Percentiles rank a stretch among this genome's conserved stretches.
phyloP scores from a whole-genome alignment of 805 yeast genomes.

The Starmerella potacharoeniae region DNA sequence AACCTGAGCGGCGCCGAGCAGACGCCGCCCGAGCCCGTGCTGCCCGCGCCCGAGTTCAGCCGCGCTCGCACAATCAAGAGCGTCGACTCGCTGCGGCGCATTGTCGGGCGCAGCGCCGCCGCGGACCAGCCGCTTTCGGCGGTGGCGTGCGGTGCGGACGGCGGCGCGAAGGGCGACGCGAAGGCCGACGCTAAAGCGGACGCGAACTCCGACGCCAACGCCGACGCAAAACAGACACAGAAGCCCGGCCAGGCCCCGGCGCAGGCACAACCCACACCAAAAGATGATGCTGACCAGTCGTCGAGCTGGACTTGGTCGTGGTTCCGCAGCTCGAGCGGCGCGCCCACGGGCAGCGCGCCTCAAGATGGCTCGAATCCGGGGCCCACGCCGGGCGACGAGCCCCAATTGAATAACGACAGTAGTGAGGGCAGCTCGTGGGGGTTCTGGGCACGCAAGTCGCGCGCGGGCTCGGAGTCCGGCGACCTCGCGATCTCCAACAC shows the following conservation, averaged over 20 bases:
- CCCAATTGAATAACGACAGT: not conserved
- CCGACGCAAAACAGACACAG: too few species aligned
- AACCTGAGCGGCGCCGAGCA: not conserved
- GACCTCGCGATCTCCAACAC: conserved; percentile 28
- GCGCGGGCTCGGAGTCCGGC: conserved; percentile 19
- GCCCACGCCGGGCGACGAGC: not conserved
- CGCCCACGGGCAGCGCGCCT: not conserved
- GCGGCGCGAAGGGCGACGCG: not conserved
- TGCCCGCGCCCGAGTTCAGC: not conserved
- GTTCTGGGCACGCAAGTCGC: conserved; percentile 25
- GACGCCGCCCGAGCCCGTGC: not conserved
- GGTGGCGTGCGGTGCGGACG: not conserved
- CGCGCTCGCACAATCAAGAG: not conserved
- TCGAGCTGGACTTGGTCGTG: not conserved
- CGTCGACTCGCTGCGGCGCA: not conserved
- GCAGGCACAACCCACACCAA: too few species aligned
- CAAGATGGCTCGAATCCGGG: not conserved
- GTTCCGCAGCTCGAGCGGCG: not conserved
- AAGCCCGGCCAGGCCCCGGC: too few species aligned
- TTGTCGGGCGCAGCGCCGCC: not conserved
- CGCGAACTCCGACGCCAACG: too few species aligned
- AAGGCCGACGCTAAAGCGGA: not conserved
- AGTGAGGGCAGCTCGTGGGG: conserved; percentile 24
- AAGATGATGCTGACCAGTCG: not conserved
- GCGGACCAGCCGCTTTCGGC: not conserved